Evolutionary conservation across 1,284 basidiomycete genomes (phyloP), one percentile per base, ranked within the genome.

Genomic region (Meira nashicola): DNA sequence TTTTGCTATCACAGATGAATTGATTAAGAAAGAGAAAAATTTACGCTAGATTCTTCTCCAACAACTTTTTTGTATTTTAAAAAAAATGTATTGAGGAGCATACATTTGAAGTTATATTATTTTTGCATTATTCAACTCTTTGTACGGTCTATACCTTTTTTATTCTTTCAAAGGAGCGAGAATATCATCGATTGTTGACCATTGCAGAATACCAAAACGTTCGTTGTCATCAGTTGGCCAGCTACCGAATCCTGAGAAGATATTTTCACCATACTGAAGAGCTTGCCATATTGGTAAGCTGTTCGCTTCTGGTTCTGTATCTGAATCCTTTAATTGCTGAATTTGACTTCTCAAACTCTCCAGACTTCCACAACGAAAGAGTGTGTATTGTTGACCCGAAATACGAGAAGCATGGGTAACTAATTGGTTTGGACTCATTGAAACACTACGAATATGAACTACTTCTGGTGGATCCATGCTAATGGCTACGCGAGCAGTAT

Each of bases 131-230:
- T n/a, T n/a, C n/a, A n/a, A n/a, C n/a, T n/a, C n/a, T n/a, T n/a
- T n/a, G n/a, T n/a, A n/a, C n/a, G n/a, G n/a, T n/a, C n/a, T n/a
- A n/a, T n/a, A n/a, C n/a, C n/a, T n/a, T n/a, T n/a, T n/a, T 40
- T 40, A n/a, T 40, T 40, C 39, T 40, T 48, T 48, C 14, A 48
- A 19, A 19, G 46, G 46, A 12, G 46, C 46, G 10, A 48, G 17
- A 19, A 48, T 28, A 19, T 48, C 46, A 10, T 48, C 46, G 10
- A 48, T 10, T 9, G 10, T 48, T 19, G 46, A 10, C 46, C 46
- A 48, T 28, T 48, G 46, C n/a, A n/a, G n/a, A 10, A 19, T 19
- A 19, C 17, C 17, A 28, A 10, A 48, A 10, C 46, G 46, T 10
- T 48, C 46, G 17, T 48, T 48, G 46, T 48, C 46, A 28, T 48